Conservation (phyloP, 768 basidiomycete species). For the Tulasnella sp. region DNA sequence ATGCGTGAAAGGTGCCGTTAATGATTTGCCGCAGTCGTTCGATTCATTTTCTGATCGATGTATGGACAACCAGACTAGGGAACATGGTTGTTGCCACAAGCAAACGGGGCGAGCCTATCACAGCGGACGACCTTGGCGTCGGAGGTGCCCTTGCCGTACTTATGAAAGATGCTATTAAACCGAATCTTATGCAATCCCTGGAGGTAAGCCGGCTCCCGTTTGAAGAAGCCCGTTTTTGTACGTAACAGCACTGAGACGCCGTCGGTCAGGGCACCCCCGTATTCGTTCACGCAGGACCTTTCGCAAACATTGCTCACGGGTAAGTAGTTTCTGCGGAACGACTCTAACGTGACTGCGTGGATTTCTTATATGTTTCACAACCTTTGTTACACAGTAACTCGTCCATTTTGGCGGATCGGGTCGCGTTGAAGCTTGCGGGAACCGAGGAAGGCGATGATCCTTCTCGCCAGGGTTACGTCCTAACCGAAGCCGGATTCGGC, state of each 20-base stretch:
- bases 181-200: slow-evolving; percentile 96
- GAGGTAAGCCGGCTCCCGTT: slow-evolving; percentile 42
- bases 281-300: slow-evolving; percentile 97
- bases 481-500: slow-evolving; percentile 97
- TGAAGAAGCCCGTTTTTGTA: neutral
- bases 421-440: slow-evolving; percentile 94
- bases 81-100: slow-evolving; percentile 96
- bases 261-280: slow-evolving; percentile 77
- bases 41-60: neutral
- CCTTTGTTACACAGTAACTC: slow-evolving; percentile 55
- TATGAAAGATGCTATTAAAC: slow-evolving; percentile 99
- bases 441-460: slow-evolving; percentile 82
- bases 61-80: slow-evolving; percentile 46
- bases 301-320: slow-evolving; percentile 95
- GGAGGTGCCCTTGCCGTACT: slow-evolving; percentile 92
- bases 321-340: slow-evolving; percentile 11
- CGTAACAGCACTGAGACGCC: neutral
- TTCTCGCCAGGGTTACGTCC: slow-evolving; percentile 82
- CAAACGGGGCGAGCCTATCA: slow-evolving; percentile 84
- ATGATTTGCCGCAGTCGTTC: neutral
- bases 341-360: slow-evolving; percentile 1
- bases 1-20: slow-evolving; percentile 63
- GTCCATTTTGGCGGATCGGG: slow-evolving; percentile 93
- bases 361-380: neutral
- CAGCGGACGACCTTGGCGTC: slow-evolving; percentile 92